Base-by-base conservation (phyloP, 75 land plant species). In the Pinus tabuliformis region DNA sequence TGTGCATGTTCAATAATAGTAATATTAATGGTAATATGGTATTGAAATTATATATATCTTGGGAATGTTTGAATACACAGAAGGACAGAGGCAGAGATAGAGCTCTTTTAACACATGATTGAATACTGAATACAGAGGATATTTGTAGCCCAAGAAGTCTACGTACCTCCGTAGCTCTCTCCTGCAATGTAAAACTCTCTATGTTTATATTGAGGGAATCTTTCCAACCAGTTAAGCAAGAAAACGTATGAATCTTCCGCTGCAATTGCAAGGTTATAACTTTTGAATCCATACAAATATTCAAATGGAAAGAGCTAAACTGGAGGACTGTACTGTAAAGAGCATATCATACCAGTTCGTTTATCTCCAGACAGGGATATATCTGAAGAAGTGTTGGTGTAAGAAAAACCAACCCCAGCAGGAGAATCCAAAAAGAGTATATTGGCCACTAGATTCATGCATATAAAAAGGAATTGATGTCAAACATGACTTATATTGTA, bases 161-260 rank as follows among this genome's bases (percentile, higher is more conserved):
- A 57, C 71, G 2, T 88, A 96, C 99, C 99, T 63, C 93, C 99
- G 86, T 96, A 96, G 77, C 99, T 96, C 83, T 96, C 99, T 57
- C 99, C 99, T 3, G 94, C 49, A n/a, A 96, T 88, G 83, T 96
- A 96, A 74, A 96, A 93, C 11, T 94, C 99, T 45, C 96, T 79
- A 60, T 83, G 11, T 75, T 86, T 91, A 76, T 91, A 96, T 66
- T 88, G 87, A 12, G 99, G 99, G 76, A 91, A 94, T 59, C 94
- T 92, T 72, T 81, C 73, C 78, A 96, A 77, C 99, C 99, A 96
- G 62, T 76, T 77, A 5, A 85, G 54, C 64, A 96, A 70, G 62
- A 96, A 96, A 3, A 72, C 59, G 26, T 85, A 79, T 42, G 86
- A 58, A 77, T 96, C 97, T 70, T 83, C 71, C 75, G 99, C 99